phyloP scores from a whole-genome alignment of 2,329 filamentous ascomycete genomes.

The Blastomyces percursus region DNA sequence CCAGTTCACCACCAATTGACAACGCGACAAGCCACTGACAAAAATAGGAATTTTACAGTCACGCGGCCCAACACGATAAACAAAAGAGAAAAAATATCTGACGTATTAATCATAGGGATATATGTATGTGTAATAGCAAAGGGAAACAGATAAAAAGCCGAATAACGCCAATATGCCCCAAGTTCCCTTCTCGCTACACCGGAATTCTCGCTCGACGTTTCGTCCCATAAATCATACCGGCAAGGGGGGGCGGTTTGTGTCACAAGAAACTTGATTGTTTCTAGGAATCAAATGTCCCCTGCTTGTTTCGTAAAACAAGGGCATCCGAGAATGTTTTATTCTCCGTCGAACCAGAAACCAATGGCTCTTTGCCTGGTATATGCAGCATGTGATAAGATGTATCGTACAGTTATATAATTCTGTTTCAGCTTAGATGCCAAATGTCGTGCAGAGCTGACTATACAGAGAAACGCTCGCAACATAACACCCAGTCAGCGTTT shows the following conservation, averaged over 20 bases:
- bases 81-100: not conserved
- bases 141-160: not conserved
- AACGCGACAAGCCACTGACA: not conserved
- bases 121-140: not conserved
- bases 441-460: not conserved
- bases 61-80: not conserved
- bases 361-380: not conserved
- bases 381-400: not conserved
- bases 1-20: not conserved
- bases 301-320: not conserved
- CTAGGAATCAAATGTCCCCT: not conserved
- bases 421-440: not conserved
- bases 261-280: not conserved
- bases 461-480: not conserved
- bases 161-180: constrained; percentile 2
- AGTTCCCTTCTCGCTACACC: not conserved
- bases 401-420: not conserved
- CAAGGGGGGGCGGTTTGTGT: not conserved
- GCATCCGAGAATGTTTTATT: not conserved
- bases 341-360: not conserved
- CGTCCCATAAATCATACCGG: not conserved
- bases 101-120: not conserved
- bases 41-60: not conserved
- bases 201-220: not conserved
- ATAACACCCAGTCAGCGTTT: not conserved